Evolutionary conservation across 176 grass and related monocot species (phyloP).

Genomic region (Aechmea fasciata): DNA sequence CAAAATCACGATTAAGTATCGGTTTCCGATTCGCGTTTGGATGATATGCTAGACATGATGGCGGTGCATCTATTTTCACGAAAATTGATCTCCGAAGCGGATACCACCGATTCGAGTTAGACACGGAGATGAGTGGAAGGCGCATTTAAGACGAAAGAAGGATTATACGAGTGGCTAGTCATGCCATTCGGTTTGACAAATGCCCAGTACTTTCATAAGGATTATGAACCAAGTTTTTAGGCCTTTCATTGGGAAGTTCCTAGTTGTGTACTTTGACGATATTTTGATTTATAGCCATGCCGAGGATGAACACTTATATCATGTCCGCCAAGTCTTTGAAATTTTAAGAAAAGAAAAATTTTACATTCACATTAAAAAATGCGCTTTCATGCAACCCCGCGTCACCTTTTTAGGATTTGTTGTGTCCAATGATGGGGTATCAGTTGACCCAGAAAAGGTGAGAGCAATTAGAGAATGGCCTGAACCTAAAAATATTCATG

Average conservation of each 20-base stretch:
- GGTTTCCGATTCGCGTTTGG: neutral
- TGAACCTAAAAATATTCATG: neutral
- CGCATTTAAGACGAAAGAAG: neutral
- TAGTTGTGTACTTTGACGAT: slow-evolving; percentile 2
- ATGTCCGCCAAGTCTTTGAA: neutral
- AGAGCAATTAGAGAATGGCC: neutral
- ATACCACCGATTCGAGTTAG: slow-evolving; percentile 7
- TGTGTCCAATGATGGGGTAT: neutral
- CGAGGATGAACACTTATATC: neutral
- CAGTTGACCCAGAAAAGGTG: neutral
- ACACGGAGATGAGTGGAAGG: slow-evolving; percentile 2
- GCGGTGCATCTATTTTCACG: slow-evolving; percentile 3
- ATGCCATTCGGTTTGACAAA: neutral
- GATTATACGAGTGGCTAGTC: slow-evolving; percentile 1
- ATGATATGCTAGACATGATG: slow-evolving; percentile 13
- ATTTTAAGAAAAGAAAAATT: neutral
- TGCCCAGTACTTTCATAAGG: slow-evolving; percentile 5
- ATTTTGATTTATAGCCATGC: slow-evolving; percentile 2
- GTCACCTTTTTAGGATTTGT: slow-evolving; percentile 3
- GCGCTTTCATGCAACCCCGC: neutral
- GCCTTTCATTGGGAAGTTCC: neutral
- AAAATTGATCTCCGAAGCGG: slow-evolving; percentile 10
- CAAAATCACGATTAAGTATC: slow-evolving; percentile 3
- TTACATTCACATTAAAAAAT: neutral
- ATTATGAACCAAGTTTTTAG: too few species aligned